These are phyloP conservation scores for Arabidopsis hybrid DNA, from an alignment of 441 rosid genomes.

Conservation along the genomic window DNA sequence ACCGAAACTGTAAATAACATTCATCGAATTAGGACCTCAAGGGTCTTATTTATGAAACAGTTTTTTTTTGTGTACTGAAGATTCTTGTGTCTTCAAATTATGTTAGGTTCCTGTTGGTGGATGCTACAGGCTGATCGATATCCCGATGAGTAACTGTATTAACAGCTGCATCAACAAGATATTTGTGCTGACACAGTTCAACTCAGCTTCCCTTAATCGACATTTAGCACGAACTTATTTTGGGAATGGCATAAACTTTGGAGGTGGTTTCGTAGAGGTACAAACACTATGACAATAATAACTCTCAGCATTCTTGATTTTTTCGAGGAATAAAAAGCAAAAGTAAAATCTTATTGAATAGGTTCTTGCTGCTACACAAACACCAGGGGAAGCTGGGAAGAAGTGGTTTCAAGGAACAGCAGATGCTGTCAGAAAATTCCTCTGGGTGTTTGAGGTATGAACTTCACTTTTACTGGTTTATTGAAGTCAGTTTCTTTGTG, in stretches of 20 bases:
- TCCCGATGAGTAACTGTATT: slow-evolving; percentile 97
- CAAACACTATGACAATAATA: neutral
- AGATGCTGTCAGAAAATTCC: slow-evolving; percentile 96
- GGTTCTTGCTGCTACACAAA: slow-evolving; percentile 98
- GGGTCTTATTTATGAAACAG: neutral
- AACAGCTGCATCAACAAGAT: slow-evolving; percentile 95
- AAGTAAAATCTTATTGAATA: slow-evolving; percentile 38
- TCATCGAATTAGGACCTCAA: slow-evolving; percentile 21
- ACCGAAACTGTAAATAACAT: neutral
- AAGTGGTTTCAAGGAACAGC: slow-evolving; percentile 99
- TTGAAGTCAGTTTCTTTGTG: neutral
- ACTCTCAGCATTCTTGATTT: neutral
- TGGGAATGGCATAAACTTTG: slow-evolving; percentile 88
- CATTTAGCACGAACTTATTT: slow-evolving; percentile 90
- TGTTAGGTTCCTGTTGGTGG: slow-evolving; percentile 92
- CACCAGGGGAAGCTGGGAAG: slow-evolving; percentile 88
- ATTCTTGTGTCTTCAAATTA: slow-evolving; percentile 1
- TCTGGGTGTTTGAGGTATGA: slow-evolving; percentile 92
- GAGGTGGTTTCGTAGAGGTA: slow-evolving; percentile 98
- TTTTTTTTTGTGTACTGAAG: neutral
- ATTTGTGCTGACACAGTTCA: slow-evolving; percentile 88
- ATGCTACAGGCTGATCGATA: slow-evolving; percentile 87
- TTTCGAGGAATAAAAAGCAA: neutral
- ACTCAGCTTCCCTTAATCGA: slow-evolving; percentile 92
- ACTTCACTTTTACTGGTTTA: neutral